Conservation (phyloP, 2,329 filamentous ascomycete species). For the Cercospora zeina region DNA sequence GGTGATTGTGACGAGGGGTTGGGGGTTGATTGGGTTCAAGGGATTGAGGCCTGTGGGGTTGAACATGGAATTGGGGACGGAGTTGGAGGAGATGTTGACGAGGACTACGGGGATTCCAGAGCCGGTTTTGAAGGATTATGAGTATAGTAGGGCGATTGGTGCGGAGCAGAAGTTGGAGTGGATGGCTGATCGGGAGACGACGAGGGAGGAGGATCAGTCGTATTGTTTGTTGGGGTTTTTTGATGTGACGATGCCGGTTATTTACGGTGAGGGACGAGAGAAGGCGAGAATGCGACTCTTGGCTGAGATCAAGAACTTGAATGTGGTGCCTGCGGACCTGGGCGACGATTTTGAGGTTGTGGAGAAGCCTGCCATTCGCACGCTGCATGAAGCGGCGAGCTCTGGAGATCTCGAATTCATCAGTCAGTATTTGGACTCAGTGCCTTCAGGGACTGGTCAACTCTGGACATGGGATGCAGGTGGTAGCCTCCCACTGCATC, state of each 20-base stretch:
- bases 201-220: not conserved
- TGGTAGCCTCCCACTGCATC: not conserved
- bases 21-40: not conserved
- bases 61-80: not conserved
- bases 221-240: constrained; percentile 2
- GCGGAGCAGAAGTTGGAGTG: not conserved
- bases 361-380: not conserved
- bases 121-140: not conserved
- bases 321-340: not conserved
- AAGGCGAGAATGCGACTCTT: not conserved
- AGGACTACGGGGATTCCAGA: not conserved
- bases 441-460: not conserved
- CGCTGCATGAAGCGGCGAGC: not conserved
- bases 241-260: not conserved
- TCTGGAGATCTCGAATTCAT: not conserved
- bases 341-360: constrained; percentile 6
- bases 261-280: not conserved
- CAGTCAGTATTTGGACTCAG: not conserved
- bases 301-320: not conserved
- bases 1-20: not conserved
- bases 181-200: not conserved
- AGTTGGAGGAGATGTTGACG: not conserved
- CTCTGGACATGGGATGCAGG: constrained; percentile 6
- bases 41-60: not conserved
- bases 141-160: not conserved